Percentiles rank a stretch among this genome's conserved stretches.
Conservation (phyloP, 2,329 filamentous ascomycete genomes). For the Cladosporium oxysporum region DNA sequence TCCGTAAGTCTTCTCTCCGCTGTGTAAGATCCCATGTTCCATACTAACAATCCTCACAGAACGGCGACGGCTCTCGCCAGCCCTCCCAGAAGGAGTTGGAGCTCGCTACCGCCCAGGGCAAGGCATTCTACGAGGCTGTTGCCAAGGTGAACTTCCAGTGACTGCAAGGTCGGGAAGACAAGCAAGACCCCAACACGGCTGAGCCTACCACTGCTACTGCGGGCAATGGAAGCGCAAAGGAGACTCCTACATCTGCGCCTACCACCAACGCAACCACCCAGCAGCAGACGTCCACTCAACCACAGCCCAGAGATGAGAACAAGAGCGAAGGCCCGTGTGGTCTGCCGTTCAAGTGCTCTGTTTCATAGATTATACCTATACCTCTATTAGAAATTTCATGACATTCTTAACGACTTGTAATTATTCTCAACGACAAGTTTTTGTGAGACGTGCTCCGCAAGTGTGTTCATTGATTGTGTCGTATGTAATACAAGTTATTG, state of each 20-base stretch:
- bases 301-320: conserved; percentile 45
- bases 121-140: conserved; percentile 77
- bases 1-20: conserved; percentile 47
- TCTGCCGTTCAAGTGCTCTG: conserved; percentile 71
- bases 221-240: conserved; percentile 20
- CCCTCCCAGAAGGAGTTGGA: conserved; percentile 74
- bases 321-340: conserved; percentile 72
- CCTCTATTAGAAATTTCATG: conserved; percentile 11
- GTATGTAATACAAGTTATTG: background rate
- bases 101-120: conserved; percentile 79
- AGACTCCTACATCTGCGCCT: background rate
- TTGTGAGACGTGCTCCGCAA: too few species aligned
- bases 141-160: conserved; percentile 68
- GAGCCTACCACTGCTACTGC: conserved; percentile 10
- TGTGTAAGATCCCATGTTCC: too few species aligned
- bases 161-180: conserved; percentile 66
- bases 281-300: conserved; percentile 33
- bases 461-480: too few species aligned
- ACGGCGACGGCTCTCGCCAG: conserved; percentile 77
- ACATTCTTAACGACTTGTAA: background rate
- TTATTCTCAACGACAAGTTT: too few species aligned
- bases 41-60: conserved; percentile 6
- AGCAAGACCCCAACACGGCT: conserved; percentile 23
- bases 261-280: conserved; percentile 24
- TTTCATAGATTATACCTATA: conserved; percentile 52